Percentiles rank a stretch among this genome's conserved stretches.
Conservation (phyloP, 208 protist genomes). For the Herpetomonas tarakana region DNA sequence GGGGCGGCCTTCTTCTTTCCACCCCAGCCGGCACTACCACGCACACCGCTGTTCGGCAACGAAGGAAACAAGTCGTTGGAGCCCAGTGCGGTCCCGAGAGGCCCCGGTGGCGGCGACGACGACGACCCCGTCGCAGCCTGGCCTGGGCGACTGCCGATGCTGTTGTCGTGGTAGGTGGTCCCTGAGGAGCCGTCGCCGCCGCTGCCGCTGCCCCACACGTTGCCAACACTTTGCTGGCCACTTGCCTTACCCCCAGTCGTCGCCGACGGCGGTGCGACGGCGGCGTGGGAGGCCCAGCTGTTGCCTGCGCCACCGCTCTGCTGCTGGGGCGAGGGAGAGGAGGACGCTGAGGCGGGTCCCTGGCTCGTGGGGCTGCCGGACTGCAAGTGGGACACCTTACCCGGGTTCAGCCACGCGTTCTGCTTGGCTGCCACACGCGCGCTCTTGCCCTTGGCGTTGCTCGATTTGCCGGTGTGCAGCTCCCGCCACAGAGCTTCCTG, state of each 20-base stretch:
- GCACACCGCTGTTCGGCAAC: conserved; percentile 25
- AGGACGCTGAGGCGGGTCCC: not conserved
- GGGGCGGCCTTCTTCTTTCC: conserved; percentile 1
- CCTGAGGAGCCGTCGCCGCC: not conserved
- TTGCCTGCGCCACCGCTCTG: not conserved
- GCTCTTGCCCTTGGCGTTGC: conserved; percentile 3
- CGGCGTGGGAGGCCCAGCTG: not conserved
- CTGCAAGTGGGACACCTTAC: conserved; percentile 16
- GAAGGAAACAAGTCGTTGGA: conserved; percentile 52
- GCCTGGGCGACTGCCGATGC: not conserved
- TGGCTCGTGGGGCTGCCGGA: not conserved
- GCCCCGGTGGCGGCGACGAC: not conserved
- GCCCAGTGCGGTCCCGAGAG: conserved; percentile 15
- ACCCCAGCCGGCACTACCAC: not conserved
- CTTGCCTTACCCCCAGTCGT: no score
- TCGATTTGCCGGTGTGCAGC: not conserved
- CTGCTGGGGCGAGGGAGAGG: not conserved
- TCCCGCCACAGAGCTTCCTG: conserved; percentile 6
- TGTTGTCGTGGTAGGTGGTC: not conserved
- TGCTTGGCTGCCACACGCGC: conserved; percentile 9
- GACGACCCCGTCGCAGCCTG: conserved; percentile 4
- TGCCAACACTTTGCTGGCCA: no score
- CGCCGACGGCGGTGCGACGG: not conserved
- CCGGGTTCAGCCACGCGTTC: conserved; percentile 44
- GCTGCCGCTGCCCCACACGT: no score